Conservation (phyloP, 441 rosid genomes). For the Capsella rubella region DNA sequence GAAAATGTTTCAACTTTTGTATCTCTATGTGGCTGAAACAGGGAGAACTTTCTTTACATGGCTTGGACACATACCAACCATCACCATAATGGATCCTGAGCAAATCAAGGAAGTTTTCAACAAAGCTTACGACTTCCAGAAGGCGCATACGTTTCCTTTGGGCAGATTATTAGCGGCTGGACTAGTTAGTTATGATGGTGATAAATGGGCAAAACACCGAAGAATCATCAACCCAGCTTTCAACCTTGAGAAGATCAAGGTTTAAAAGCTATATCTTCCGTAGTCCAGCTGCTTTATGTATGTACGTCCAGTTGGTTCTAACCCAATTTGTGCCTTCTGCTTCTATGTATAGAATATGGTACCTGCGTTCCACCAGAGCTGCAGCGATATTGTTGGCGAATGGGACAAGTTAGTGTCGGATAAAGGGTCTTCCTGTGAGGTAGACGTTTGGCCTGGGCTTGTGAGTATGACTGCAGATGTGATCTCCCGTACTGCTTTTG, state of each 20-base stretch:
- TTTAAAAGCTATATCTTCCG: neutral
- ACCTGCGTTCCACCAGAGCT: slow-evolving; percentile 46
- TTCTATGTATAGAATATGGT: slow-evolving; percentile 48
- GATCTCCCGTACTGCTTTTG: slow-evolving; percentile 41
- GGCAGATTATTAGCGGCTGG: slow-evolving; percentile 21
- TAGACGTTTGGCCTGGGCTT: slow-evolving; percentile 41
- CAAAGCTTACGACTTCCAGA: slow-evolving; percentile 34
- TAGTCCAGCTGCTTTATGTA: neutral
- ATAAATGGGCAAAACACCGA: slow-evolving; percentile 32
- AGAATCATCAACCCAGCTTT: slow-evolving; percentile 40
- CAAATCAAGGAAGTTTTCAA: slow-evolving; percentile 37
- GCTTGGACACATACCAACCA: slow-evolving; percentile 35
- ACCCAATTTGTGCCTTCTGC: neutral
- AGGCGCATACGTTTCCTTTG: slow-evolving; percentile 31
- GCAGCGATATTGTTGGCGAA: slow-evolving; percentile 42
- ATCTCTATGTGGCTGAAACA: slow-evolving; percentile 17
- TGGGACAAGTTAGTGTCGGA: slow-evolving; percentile 45
- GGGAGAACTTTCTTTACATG: slow-evolving; percentile 33
- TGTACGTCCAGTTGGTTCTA: neutral
- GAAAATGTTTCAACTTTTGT: neutral
- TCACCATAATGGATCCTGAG: slow-evolving; percentile 36
- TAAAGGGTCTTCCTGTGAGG: slow-evolving; percentile 39
- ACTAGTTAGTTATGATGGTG: slow-evolving; percentile 32
- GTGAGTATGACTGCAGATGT: slow-evolving; percentile 32
- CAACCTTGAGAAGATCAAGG: slow-evolving; percentile 39